Percentiles rank a stretch among this genome's conserved stretches.
Evolutionary conservation across 305 asterid species (phyloP).

Genomic region (Rubia balearica): DNA sequence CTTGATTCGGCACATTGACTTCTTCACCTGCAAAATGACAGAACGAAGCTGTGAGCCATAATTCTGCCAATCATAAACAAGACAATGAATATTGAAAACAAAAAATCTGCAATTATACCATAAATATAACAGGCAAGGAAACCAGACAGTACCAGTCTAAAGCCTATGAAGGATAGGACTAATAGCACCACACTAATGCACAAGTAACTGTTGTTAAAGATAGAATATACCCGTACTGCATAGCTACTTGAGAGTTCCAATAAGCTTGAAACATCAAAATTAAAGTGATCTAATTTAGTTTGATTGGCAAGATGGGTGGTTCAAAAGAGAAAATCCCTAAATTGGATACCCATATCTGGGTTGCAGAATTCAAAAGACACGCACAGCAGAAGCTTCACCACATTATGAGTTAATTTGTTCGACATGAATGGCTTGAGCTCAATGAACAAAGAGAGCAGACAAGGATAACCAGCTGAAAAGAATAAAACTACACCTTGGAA

Average conservation of each 20-base stretch:
- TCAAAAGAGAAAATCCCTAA: background rate
- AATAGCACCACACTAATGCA: background rate
- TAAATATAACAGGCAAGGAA: background rate
- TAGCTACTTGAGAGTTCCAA: background rate
- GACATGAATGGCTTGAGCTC: background rate
- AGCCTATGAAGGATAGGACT: background rate
- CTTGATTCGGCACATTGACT: conserved; percentile 61
- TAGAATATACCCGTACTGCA: background rate
- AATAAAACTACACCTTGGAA: conserved; percentile 46
- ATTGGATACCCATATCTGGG: background rate
- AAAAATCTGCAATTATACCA: background rate
- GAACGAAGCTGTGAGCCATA: background rate
- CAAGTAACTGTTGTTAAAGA: background rate
- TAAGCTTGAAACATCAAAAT: background rate
- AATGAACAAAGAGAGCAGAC: background rate
- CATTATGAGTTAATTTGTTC: background rate
- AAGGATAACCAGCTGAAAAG: background rate
- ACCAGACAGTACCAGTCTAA: background rate
- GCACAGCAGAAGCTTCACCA: background rate
- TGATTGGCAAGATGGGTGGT: background rate
- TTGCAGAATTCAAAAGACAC: background rate
- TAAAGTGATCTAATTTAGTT: background rate
- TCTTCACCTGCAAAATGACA: conserved; percentile 44
- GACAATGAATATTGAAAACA: background rate
- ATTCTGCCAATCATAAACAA: background rate